Evolutionary conservation across 371 early-diverging fungal genomes (phyloP).

Genomic region (Apophysomyces sp.): DNA sequence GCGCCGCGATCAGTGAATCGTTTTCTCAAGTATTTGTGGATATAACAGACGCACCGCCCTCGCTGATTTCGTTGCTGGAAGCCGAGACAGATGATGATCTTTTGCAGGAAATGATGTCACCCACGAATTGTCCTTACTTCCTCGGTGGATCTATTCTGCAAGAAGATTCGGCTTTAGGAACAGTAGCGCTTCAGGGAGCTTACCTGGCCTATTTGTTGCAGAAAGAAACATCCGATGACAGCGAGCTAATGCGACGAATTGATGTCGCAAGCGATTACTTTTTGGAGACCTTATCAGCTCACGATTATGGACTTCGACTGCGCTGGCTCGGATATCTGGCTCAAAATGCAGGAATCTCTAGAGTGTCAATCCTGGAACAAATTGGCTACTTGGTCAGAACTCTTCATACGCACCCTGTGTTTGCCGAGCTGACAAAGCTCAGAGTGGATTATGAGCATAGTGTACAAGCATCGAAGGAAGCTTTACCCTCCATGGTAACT

Average conservation of each 20-base stretch:
- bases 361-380: conserved; percentile 24
- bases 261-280: conserved; percentile 59
- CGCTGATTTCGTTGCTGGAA: conserved; percentile 16
- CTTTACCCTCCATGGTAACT: not conserved
- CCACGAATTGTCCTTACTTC: conserved; percentile 56
- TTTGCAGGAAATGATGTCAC: conserved; percentile 32
- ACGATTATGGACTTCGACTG: conserved; percentile 45
- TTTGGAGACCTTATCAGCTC: conserved; percentile 48
- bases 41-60: conserved; percentile 22
- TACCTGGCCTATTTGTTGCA: conserved; percentile 51
- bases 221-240: conserved; percentile 16
- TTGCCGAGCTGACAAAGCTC: conserved; percentile 14
- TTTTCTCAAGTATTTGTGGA: conserved; percentile 57
- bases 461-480: not conserved
- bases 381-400: conserved; percentile 29
- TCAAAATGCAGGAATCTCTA: conserved; percentile 20
- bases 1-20: conserved; percentile 50
- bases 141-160: conserved; percentile 56
- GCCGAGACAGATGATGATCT: conserved; percentile 10
- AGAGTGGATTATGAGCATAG: conserved; percentile 5
- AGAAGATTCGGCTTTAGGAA: conserved; percentile 58
- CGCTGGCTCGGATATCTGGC: conserved; percentile 56
- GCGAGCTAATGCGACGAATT: conserved; percentile 18
- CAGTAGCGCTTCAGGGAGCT: conserved; percentile 60
- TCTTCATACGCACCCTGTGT: conserved; percentile 23